Percentiles rank a stretch among this genome's conserved stretches.
Evolutionary conservation across 2,329 filamentous ascomycete genomes (phyloP).

Genomic region (Mariannaea elegans): DNA sequence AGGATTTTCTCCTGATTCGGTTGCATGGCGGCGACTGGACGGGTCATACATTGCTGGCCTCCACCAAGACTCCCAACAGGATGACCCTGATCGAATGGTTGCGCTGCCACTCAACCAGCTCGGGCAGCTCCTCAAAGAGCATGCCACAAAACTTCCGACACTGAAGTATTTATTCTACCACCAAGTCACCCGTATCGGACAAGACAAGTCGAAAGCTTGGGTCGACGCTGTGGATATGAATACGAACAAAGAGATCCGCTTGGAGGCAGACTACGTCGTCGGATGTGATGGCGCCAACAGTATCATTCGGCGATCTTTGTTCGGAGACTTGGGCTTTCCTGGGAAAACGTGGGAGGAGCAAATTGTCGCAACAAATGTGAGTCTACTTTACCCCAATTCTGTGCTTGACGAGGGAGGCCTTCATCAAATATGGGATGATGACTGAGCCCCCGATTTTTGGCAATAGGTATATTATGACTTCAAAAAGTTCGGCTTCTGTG

Average conservation of each 20-base stretch:
- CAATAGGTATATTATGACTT: slow-evolving; percentile 66
- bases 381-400: slow-evolving; percentile 24
- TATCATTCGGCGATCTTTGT: slow-evolving; percentile 57
- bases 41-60: slow-evolving; percentile 9
- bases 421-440: too few species aligned
- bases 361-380: slow-evolving; percentile 70
- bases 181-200: slow-evolving; percentile 55
- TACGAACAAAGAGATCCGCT: too few species aligned
- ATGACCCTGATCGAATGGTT: not conserved
- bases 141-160: not conserved
- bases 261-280: slow-evolving; percentile 65
- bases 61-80: not conserved
- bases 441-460: too few species aligned
- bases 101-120: not conserved
- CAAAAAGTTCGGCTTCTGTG: slow-evolving; percentile 60
- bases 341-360: slow-evolving; percentile 68
- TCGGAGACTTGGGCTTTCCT: slow-evolving; percentile 62
- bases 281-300: slow-evolving; percentile 66
- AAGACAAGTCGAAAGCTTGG: slow-evolving; percentile 56
- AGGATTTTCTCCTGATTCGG: slow-evolving; percentile 3
- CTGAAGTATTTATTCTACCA: slow-evolving; percentile 39
- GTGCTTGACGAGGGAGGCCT: too few species aligned
- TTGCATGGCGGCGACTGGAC: slow-evolving; percentile 16
- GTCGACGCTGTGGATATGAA: too few species aligned
- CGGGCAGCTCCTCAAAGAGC: not conserved